Evolutionary conservation across 176 grass and related monocot species (phyloP).

Genomic region (Phragmites australis): DNA sequence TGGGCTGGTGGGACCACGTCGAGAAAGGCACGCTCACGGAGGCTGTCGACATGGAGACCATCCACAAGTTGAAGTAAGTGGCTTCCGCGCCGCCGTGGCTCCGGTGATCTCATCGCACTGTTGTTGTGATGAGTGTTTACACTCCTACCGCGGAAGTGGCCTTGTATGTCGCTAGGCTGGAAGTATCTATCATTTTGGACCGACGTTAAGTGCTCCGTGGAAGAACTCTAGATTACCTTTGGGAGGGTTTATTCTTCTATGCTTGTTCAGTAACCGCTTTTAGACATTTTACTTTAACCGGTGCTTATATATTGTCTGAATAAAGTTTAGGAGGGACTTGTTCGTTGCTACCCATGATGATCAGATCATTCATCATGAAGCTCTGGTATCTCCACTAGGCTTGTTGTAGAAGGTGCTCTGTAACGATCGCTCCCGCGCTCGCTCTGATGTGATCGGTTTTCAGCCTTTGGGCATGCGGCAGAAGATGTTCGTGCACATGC

Average conservation of each 20-base stretch:
- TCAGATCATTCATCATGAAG: neutral
- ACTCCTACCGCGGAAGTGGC: neutral
- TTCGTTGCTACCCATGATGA: neutral
- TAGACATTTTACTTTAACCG: neutral
- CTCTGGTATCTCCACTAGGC: neutral
- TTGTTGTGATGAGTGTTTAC: neutral
- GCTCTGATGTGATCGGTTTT: no score
- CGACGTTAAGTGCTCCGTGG: neutral
- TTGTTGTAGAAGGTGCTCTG: no score
- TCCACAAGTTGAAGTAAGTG: constrained; percentile 78
- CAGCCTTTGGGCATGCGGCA: no score
- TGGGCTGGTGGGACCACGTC: constrained; percentile 89
- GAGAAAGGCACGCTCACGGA: constrained; percentile 70
- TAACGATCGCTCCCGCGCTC: no score
- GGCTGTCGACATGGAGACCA: constrained; percentile 83
- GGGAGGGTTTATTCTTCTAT: neutral
- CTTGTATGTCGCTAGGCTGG: neutral
- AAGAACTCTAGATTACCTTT: neutral
- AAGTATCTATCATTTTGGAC: neutral
- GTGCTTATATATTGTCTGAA: constrained; percentile 6
- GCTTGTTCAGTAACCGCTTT: neutral
- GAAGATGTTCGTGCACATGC: no score
- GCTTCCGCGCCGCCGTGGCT: neutral
- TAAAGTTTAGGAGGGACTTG: neutral
- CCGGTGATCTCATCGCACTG: neutral